phyloP scores from a whole-genome alignment of 2,329 filamentous ascomycete species.

The Cercospora nicotianae region DNA sequence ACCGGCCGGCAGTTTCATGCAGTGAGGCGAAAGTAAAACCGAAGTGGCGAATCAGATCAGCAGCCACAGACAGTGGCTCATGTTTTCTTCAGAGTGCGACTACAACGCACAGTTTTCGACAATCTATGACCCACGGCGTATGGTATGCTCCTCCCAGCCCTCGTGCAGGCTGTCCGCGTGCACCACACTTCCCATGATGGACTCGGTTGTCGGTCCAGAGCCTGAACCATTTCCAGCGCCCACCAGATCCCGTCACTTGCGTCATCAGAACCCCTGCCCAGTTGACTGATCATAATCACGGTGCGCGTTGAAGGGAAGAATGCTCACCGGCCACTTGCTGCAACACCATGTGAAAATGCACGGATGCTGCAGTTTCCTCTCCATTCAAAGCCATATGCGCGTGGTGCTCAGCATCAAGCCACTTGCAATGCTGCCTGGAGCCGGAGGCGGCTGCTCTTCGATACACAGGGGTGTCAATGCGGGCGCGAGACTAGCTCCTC shows the following conservation, averaged over 20 bases:
- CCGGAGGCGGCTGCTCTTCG: not conserved
- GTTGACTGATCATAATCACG: not conserved
- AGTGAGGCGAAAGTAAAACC: constrained; percentile 2
- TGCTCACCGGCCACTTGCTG: not conserved
- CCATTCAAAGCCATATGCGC: not conserved
- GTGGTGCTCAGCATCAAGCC: not conserved
- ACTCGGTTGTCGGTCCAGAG: not conserved
- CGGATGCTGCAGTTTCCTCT: not conserved
- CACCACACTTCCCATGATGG: not conserved
- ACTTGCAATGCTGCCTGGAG: not conserved
- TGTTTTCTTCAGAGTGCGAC: not conserved
- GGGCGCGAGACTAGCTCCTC: not conserved
- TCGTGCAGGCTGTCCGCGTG: not conserved
- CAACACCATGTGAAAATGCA: not conserved
- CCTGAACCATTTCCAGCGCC: not conserved
- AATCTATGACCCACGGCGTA: not conserved
- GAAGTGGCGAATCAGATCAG: not conserved
- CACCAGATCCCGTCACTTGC: not conserved
- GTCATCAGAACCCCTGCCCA: not conserved
- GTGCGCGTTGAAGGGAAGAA: not conserved
- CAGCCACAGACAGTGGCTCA: not conserved
- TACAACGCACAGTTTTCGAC: not conserved
- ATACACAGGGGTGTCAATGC: not conserved
- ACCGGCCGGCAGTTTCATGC: constrained; percentile 9
- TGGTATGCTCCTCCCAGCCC: not conserved